Evolutionary conservation across 257 asterid genomes (phyloP), one percentile per base, ranked within the genome.

Genomic region (Anisodus tanguticus): DNA sequence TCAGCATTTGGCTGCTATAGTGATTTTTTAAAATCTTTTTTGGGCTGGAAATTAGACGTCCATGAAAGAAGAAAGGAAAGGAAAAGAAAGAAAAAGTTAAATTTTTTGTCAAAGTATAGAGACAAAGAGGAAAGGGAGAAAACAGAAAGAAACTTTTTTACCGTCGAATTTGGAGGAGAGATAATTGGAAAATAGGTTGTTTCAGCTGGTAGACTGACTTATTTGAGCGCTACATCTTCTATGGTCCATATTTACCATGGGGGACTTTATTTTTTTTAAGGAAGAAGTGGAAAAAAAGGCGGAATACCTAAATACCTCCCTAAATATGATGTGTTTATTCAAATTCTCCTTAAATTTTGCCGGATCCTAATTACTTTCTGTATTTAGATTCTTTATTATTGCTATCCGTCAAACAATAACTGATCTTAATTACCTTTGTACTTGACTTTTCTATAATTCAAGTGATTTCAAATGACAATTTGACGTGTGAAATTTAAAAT

Each of bases 141-240:
- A 31, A 31, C 35, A 31, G 35, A 53, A 0, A 76, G 31, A 51
- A 53, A 26, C 0, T 7, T 31, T 31, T 31, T 31, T 31, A 31
- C 35, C 2, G 35, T 13, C 49, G 5, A 39, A 69, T 69, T 8
- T 16, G 78, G 78, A 69, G 11, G 77, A 41, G 54, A 39, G 77
- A 39, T 39, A 39, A 69, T 41, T 15, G 77, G 54, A 76, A 76
- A 76, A 6, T 13, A 3, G 60, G 43, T 74, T 17, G 49, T 67
- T 67, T 67, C 51, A 31, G 35, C 35, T 31, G 35, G 35, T 31
- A 31, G 35, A 31, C 35, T 31, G 35, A 31, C 35, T 31, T 1
- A 13, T 51, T 76, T 53, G 22, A 53, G 49, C 81, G 64, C 62
- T 26, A 77, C 2, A 53, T 77, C 64, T 77, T 77, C 81, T 53